phyloP scores from a whole-genome alignment of 148 eudicot genomes.

The Spergularia marina region DNA sequence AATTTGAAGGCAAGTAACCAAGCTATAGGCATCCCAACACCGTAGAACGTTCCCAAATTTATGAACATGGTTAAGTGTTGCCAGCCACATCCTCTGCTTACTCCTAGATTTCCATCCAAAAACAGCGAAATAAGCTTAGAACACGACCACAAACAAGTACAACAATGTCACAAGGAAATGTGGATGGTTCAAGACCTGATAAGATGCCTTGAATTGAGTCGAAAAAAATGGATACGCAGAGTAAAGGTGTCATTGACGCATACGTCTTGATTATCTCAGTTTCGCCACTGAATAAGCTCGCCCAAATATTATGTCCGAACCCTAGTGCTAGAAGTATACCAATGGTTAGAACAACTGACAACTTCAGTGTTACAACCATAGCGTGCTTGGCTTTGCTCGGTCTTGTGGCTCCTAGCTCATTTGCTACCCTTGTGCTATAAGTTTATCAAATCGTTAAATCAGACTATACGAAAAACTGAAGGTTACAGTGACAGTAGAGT shows the following conservation, averaged over 20 bases:
- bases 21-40: conserved; percentile 75
- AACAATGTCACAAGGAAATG: background rate
- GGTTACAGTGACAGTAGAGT: background rate
- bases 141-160: background rate
- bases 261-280: conserved; percentile 39
- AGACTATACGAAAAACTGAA: background rate
- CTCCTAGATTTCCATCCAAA: conserved; percentile 41
- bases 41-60: conserved; percentile 59
- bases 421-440: conserved; percentile 83
- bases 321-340: conserved; percentile 45
- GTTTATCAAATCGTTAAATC: background rate
- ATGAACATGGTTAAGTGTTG: conserved; percentile 65
- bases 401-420: conserved; percentile 80
- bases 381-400: conserved; percentile 59
- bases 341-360: conserved; percentile 51
- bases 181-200: conserved; percentile 46
- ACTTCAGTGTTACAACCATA: conserved; percentile 62
- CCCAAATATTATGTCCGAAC: conserved; percentile 69
- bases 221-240: conserved; percentile 47
- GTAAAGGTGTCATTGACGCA: conserved; percentile 58
- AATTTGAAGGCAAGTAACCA: conserved; percentile 55
- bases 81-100: conserved; percentile 91
- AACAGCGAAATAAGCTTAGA: background rate
- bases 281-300: conserved; percentile 57
- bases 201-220: conserved; percentile 81